phyloP scores from a whole-genome alignment of 306 rosid species.

The Malus sylvestris region DNA sequence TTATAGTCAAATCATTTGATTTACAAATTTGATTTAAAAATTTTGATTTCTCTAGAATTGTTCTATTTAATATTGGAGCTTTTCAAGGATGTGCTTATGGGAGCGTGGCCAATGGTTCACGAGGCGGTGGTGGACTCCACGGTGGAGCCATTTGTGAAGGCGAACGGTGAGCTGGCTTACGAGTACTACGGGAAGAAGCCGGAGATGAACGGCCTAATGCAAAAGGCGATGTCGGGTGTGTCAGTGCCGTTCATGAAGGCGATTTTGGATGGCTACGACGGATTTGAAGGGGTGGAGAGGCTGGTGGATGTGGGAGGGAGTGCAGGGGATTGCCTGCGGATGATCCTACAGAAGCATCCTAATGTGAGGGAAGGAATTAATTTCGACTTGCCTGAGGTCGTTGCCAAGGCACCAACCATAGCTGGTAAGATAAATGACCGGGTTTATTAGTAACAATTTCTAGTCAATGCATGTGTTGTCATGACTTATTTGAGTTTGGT shows the following conservation, averaged over 20 bases:
- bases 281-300: constrained; percentile 48
- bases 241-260: constrained; percentile 84
- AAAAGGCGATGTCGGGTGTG: constrained; percentile 75
- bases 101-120: constrained; percentile 82
- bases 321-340: constrained; percentile 78
- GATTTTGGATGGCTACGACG: constrained; percentile 53
- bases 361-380: constrained; percentile 49
- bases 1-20: too few species aligned
- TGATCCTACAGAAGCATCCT: constrained; percentile 61
- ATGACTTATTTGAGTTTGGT: too few species aligned
- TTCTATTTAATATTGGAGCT: too few species aligned
- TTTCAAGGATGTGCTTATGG: constrained; percentile 55
- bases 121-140: constrained; percentile 79
- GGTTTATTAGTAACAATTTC: background rate
- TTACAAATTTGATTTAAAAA: too few species aligned
- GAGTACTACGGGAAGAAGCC: constrained; percentile 53
- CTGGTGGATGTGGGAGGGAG: constrained; percentile 94
- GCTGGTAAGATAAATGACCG: constrained; percentile 27
- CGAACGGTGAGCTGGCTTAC: constrained; percentile 69
- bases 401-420: constrained; percentile 63
- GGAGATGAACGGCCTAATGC: constrained; percentile 79
- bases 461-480: too few species aligned
- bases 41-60: too few species aligned
- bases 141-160: constrained; percentile 72
- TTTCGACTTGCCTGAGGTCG: constrained; percentile 79